A percentile compares a stretch with the other conserved stretches of the same genome.
Evolutionary conservation across 1,284 basidiomycete species (phyloP).

Genomic region (Rhizoctonia solani): DNA sequence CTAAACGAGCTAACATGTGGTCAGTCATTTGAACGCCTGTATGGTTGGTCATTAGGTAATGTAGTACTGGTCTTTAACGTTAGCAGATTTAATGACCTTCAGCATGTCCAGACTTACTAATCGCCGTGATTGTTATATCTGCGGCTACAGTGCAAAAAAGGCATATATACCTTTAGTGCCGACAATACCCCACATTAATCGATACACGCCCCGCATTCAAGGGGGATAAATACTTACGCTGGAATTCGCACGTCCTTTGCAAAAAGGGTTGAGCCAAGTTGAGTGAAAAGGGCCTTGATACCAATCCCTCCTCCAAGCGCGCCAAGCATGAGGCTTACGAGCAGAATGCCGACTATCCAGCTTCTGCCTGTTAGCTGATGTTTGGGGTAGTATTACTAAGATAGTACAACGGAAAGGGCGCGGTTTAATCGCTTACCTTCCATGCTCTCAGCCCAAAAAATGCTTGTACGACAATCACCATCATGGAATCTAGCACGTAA

Average conservation of each 20-base stretch:
- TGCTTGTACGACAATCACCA: constrained; percentile 28
- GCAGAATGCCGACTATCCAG: background rate
- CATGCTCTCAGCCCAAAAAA: constrained; percentile 27
- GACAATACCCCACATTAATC: background rate
- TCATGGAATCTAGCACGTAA: constrained; percentile 31
- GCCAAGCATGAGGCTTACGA: background rate
- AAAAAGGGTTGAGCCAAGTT: constrained; percentile 19
- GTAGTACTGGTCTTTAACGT: background rate
- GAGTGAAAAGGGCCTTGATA: constrained; percentile 31
- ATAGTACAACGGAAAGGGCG: background rate
- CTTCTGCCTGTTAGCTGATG: constrained; percentile 11
- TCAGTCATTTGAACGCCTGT: constrained; percentile 5
- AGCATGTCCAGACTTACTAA: constrained; percentile 2
- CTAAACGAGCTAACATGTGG: constrained; percentile 2
- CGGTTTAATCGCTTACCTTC: background rate
- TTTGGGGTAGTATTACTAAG: background rate
- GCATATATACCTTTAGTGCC: constrained; percentile 12
- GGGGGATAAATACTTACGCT: constrained; percentile 8
- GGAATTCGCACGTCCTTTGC: constrained; percentile 19
- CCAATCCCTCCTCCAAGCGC: constrained; percentile 19
- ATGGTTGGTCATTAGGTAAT: constrained; percentile 11
- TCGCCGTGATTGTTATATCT: constrained; percentile 16
- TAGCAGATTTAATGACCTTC: background rate
- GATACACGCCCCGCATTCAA: background rate
- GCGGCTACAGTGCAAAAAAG: constrained; percentile 27